These are phyloP conservation scores for Xylariomycetidae sp. DNA, from an alignment of 2,329 filamentous ascomycete species.

Conservation along the genomic window DNA sequence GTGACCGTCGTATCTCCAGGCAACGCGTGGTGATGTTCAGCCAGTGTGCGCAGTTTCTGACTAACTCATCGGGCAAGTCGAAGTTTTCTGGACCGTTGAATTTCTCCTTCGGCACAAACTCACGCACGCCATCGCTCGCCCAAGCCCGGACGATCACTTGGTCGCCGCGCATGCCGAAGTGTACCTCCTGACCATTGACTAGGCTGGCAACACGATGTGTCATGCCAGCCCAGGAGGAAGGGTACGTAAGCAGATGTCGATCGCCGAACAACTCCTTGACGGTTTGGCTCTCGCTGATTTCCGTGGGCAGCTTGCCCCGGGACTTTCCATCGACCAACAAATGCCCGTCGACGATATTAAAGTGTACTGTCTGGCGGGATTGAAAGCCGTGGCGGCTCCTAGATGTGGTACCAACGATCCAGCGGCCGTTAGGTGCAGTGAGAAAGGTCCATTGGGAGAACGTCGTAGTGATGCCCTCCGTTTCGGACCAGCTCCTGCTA, in stretches of 20 bases:
- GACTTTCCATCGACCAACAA: conserved; percentile 33
- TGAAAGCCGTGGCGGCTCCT: neutral
- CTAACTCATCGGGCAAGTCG: conserved; percentile 49
- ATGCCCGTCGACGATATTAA: conserved; percentile 30
- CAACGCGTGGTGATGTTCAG: conserved; percentile 37
- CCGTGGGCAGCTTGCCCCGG: conserved; percentile 43
- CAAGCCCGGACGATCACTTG: conserved; percentile 40
- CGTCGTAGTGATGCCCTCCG: conserved; percentile 7
- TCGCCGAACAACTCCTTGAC: conserved; percentile 50
- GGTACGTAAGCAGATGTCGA: conserved; percentile 45
- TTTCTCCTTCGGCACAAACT: conserved; percentile 28
- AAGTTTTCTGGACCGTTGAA: conserved; percentile 24
- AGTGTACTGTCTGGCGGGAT: conserved; percentile 23
- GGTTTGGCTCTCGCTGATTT: conserved; percentile 37
- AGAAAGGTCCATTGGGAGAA: conserved; percentile 29
- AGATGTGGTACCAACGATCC: conserved; percentile 13
- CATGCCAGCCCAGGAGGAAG: conserved; percentile 51
- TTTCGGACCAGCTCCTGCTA: conserved; percentile 36
- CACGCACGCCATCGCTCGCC: conserved; percentile 16
- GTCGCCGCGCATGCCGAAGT: conserved; percentile 47
- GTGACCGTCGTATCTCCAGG: conserved; percentile 48
- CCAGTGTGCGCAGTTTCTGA: conserved; percentile 57
- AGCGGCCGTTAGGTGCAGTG: conserved; percentile 14
- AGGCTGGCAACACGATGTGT: conserved; percentile 34
- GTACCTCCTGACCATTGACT: conserved; percentile 38